phyloP scores from a whole-genome alignment of 2,329 filamentous ascomycete genomes.

The Geoglossum cookeanum region DNA sequence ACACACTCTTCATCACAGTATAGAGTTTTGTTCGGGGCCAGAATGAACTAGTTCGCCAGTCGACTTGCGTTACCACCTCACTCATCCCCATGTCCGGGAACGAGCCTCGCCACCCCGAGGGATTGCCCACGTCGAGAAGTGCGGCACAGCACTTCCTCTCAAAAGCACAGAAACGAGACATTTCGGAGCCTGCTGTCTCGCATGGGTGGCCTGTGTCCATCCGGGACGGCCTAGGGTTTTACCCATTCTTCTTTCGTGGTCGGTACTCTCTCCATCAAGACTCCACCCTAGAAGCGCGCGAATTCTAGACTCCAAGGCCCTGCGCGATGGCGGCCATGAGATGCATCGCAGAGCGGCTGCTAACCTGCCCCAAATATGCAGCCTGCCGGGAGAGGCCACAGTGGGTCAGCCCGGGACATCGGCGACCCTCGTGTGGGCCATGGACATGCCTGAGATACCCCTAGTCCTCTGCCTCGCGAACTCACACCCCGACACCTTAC shows the following conservation, averaged over 20 bases:
- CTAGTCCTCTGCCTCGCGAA: background rate
- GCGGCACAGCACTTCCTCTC: background rate
- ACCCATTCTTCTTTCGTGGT: no score
- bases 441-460: background rate
- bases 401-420: background rate
- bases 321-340: background rate
- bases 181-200: background rate
- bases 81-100: background rate
- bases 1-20: background rate
- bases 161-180: background rate
- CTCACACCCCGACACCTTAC: background rate
- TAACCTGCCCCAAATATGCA: background rate
- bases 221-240: background rate
- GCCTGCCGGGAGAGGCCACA: background rate
- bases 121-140: background rate
- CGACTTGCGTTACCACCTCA: background rate
- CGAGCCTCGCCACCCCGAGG: background rate
- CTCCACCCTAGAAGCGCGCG: no score
- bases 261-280: background rate
- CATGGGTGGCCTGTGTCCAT: background rate
- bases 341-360: background rate
- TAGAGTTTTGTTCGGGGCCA: background rate
- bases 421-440: background rate
- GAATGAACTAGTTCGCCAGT: background rate
- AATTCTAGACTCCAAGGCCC: no score